Base-by-base conservation (phyloP, 257 asterid genomes). In the Ilex aquifolium region DNA sequence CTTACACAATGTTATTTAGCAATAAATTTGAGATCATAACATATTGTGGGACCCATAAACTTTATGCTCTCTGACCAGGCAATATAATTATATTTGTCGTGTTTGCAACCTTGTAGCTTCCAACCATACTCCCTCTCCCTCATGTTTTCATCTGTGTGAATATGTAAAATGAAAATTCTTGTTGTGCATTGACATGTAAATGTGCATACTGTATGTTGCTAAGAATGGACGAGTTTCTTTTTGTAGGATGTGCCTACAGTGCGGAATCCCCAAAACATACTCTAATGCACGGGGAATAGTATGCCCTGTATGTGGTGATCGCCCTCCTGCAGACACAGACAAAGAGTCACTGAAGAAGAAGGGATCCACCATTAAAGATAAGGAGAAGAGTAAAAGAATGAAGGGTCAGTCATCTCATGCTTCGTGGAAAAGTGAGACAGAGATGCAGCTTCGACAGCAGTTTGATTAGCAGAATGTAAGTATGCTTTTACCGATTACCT, bases 401-500 rank as follows among this genome's bases (percentile, higher is more conserved):
- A 93, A 85, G 75, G 97, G 99, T 2, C 99, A 90, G 66, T 90
- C 97, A 7, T 85, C 99, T 31, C 99, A 90, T 61, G 97, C 97
- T 1, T 66, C 95, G 2, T 93, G 99, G 99, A 93, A 93, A 67
- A 93, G 95, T 65, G 99, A 93, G 78, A 85, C 97, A 5, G 97
- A 93, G 80, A 93, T 93, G 99, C 95, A 87, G 52, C 96, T 90
- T 16, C 77, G 99, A 16, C 99, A 93, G 79, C 99, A 93, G 73
- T 93, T 93, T 72, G 99, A 93, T 77, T 90, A 90, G 80, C 40
- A 14, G 30, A 46, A 10, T 46, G 52, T 21, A 46, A 46, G 52
- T 14, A 3, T 13, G 78, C 7, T 11, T 42, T 42, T 42, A 6
- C 10, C 7, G 48, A 6, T 42, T 42, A 42, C 48, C 48, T 42